Evolutionary conservation across 2,329 filamentous ascomycete species (phyloP).

Genomic region (Ophiostoma novo-ulmi): DNA sequence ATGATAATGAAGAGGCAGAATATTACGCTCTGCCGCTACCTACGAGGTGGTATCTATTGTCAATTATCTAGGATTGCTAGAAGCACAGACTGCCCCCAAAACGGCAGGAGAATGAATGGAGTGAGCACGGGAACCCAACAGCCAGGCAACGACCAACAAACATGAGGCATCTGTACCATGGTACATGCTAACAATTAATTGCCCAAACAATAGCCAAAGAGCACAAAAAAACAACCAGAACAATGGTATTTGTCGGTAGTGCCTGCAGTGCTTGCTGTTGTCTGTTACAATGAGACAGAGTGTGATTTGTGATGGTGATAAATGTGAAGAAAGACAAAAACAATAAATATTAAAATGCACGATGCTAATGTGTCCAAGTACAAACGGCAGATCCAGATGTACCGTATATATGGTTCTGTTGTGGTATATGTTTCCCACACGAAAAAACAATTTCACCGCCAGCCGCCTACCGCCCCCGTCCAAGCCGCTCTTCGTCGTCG

Average conservation of each 20-base stretch:
- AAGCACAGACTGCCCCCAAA: background rate
- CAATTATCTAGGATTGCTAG: background rate
- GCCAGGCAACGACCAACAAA: background rate
- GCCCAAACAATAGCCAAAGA: background rate
- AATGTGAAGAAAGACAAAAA: background rate
- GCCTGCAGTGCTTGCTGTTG: background rate
- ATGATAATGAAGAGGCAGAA: background rate
- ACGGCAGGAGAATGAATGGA: background rate
- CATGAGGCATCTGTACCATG: background rate
- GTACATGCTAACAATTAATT: background rate
- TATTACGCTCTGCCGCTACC: background rate
- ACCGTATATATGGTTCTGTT: background rate
- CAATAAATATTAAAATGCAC: background rate
- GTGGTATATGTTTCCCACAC: background rate
- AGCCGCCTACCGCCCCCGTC: constrained; percentile 52
- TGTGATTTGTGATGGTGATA: background rate
- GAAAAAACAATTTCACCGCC: background rate
- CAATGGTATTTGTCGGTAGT: background rate
- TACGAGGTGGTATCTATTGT: background rate
- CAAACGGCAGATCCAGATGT: background rate
- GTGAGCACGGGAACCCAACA: background rate
- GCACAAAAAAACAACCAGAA: background rate
- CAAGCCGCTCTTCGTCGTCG: constrained; percentile 73
- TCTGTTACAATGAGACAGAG: background rate
- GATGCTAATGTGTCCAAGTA: background rate